Base-by-base conservation (phyloP, 1,284 basidiomycete species). In the Exobasidium rhododendri region DNA sequence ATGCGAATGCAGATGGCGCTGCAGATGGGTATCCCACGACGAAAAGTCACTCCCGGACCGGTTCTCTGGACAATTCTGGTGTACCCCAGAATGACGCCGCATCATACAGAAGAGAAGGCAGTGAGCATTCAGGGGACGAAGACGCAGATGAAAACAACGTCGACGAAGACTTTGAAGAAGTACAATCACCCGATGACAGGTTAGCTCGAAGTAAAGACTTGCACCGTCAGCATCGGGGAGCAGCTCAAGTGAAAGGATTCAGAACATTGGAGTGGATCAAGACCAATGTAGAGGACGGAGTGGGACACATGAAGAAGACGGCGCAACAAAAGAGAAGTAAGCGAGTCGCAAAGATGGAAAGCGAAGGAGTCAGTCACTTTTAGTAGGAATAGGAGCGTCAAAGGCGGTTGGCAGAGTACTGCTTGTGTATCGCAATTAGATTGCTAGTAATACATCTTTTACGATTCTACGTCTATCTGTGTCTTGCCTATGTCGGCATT, bases 311-410 rank as follows among this genome's bases (percentile, higher is more conserved):
- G 32, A 64, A 64, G 24, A 28, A 30, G 2, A 22, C 30, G 26
- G 56, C 47, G 13, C 64, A 61, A 26, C 65, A 67, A 56, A 22
- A 55, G 28, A 61, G 70, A 51, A 51, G 54, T 17, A 74, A 71
- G 61, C 49, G 63, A 35, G 61, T 69, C 20, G 67, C 65, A 47
- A 73, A 74, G 71, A 73, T 75, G 71, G 74, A 76, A 47, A 62
- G 69, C 0, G 74, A 76, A 53, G 71, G 73, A 14, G 74, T 76
- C 29, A 71, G 69, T 50, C 71, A 71, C 54, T 71, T 76, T 31
- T 76, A 55, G 66, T 17, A n/a, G 24, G 32, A n/a, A n/a, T n/a
- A n/a, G n/a, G n/a, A n/a, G n/a, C n/a, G n/a, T n/a, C n/a, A n/a
- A n/a, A n/a, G n/a, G n/a, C n/a, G n/a, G n/a, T n/a, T n/a, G n/a